Evolutionary conservation across 2,329 filamentous ascomycete genomes (phyloP), one percentile per base, ranked within the genome.

Genomic region (Fonsecaea monophora): DNA sequence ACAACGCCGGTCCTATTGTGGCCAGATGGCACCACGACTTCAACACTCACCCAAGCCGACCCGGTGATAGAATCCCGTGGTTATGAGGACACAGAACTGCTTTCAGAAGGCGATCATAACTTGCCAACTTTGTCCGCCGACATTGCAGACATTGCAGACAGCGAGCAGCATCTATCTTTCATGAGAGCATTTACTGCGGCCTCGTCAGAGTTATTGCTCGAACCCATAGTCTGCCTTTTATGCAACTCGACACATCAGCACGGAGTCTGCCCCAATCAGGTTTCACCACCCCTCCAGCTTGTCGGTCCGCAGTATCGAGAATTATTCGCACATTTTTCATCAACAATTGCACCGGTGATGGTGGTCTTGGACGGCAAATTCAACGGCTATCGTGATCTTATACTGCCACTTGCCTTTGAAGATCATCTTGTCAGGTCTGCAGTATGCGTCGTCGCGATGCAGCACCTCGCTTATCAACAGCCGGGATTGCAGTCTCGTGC

Each of bases 341-440:
- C 65, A 18, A 65, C 74, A 13, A 71, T 76, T 21, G 74, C 75
- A 1, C 73, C 75, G 2, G 72, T 75, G 18, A 75, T 76, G 75
- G 73, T 75, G 5, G 67, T 75, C 2, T 65, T 77, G 5, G 75
- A 77, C 48, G 64, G 70, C 53, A 54, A 72, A 32, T 70, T 70
- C 10, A 77, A 77, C 67, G 75, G 75, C 15, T 76, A 74, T 58
- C 74, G 75, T 13, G 68, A 75, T 54, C 57, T 76, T 2, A 65
- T 77, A 8, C 68, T 77, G 6, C 75, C 75, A 1, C 58, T 76
- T 18, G 75, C 75, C 6, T 71, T 67, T 25, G 60, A 70, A 34
- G 70, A 75, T 62, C 60, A 68, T 4, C 59, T 77, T 4, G 65
- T 76, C 8, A 67, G 69, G 54, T 57, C 62, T 8, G 74, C 74